Conservation (phyloP, 352 stramenopile species). For the Globisporangium okanoganense region DNA sequence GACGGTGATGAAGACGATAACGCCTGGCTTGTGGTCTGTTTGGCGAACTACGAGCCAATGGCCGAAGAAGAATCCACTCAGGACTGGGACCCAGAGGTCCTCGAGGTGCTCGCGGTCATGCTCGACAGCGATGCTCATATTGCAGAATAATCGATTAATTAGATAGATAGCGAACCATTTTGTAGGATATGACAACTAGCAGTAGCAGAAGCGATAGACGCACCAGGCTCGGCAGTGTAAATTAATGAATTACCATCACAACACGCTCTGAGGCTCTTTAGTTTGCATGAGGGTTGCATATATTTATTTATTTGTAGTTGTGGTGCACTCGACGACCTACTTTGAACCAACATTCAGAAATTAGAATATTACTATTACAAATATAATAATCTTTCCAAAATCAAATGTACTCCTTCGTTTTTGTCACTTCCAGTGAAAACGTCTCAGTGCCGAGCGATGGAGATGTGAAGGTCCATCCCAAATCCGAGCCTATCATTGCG, state of each 20-base stretch:
- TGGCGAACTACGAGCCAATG: neutral
- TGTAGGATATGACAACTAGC: neutral
- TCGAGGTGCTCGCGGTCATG: constrained; percentile 5
- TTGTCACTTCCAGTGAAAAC: neutral
- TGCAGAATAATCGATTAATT: neutral
- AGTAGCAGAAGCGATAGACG: neutral
- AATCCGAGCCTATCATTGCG: constrained; percentile 4
- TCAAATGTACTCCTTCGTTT: neutral
- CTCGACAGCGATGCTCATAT: neutral
- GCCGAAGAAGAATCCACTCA: constrained; percentile 4
- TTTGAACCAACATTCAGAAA: neutral
- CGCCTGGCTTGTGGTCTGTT: neutral
- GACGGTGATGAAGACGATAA: neutral
- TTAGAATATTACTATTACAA: too few species aligned
- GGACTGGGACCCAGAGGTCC: constrained; percentile 4
- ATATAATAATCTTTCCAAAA: neutral
- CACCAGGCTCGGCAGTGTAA: neutral
- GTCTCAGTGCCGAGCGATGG: neutral
- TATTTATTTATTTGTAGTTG: neutral
- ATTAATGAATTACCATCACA: neutral
- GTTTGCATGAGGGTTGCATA: neutral
- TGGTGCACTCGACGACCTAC: neutral
- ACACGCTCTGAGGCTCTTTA: neutral
- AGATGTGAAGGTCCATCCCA: neutral
- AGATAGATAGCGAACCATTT: neutral